phyloP scores from a whole-genome alignment of 495 filamentous ascomycete species.

The Daldinia vernicosa region DNA sequence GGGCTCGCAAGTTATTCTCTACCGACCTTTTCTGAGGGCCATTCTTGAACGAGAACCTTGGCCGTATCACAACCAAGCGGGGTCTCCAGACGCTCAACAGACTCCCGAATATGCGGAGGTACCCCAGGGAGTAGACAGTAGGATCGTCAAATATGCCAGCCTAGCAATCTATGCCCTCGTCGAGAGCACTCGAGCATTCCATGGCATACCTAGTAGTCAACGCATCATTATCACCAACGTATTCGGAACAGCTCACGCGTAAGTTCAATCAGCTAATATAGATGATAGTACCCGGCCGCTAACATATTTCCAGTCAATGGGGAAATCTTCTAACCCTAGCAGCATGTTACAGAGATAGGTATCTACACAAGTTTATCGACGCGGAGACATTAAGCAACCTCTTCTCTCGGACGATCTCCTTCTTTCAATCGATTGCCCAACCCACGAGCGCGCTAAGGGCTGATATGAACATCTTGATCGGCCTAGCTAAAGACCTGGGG shows the following conservation, averaged over 20 bases:
- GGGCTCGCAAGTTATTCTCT: slow-evolving; percentile 88
- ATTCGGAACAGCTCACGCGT: slow-evolving; percentile 96
- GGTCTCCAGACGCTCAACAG: slow-evolving; percentile 38
- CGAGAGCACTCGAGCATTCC: slow-evolving; percentile 86
- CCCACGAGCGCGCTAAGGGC: slow-evolving; percentile 72
- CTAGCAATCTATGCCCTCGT: slow-evolving; percentile 77
- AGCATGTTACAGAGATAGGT: slow-evolving; percentile 72
- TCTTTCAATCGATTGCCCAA: slow-evolving; percentile 68
- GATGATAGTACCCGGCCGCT: slow-evolving; percentile 1
- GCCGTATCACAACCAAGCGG: slow-evolving; percentile 38
- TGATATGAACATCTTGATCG: slow-evolving; percentile 73
- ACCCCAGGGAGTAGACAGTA: slow-evolving; percentile 51
- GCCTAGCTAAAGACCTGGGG: slow-evolving; percentile 63
- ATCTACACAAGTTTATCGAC: slow-evolving; percentile 62
- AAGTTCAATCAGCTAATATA: slow-evolving; percentile 57
- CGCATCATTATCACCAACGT: slow-evolving; percentile 91
- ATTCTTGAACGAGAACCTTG: slow-evolving; percentile 59
- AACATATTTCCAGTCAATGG: slow-evolving; percentile 76
- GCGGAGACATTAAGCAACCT: slow-evolving; percentile 59
- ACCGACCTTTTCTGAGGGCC: slow-evolving; percentile 78
- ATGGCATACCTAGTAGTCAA: slow-evolving; percentile 66
- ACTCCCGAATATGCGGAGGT: slow-evolving; percentile 38
- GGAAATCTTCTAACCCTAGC: slow-evolving; percentile 91
- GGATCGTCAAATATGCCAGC: slow-evolving; percentile 61
- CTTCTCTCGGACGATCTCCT: slow-evolving; percentile 71